These are phyloP conservation scores for Cavenderia fasciculata DNA, from an alignment of 78 protist genomes.

Conservation along the genomic window DNA sequence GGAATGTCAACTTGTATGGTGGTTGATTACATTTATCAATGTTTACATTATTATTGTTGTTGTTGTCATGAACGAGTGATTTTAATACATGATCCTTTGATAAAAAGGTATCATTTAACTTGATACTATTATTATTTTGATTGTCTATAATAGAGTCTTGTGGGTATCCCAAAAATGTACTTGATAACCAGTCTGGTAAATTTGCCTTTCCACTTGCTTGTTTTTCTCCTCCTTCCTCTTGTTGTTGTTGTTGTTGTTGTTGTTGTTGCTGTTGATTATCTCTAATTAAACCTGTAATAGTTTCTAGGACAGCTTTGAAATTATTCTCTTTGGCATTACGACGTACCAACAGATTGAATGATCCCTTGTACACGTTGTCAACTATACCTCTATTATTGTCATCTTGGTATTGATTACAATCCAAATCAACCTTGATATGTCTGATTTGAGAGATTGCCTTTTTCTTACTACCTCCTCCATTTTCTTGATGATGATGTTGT, in stretches of 20 bases:
- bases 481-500: neutral
- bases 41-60: neutral
- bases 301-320: constrained; percentile 91
- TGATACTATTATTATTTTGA: constrained; percentile 9
- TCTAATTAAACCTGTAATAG: constrained; percentile 88
- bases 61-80: no score
- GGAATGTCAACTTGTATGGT: constrained; percentile 18
- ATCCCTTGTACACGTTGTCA: neutral
- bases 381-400: no score
- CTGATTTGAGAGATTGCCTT: constrained; percentile 2
- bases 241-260: no score
- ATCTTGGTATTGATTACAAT: constrained; percentile 83
- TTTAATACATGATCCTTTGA: constrained; percentile 76
- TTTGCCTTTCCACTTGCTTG: constrained; percentile 1
- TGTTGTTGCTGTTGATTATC: no score
- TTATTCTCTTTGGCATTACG: constrained; percentile 92
- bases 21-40: neutral
- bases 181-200: constrained; percentile 95
- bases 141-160: constrained; percentile 20
- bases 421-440: constrained; percentile 79
- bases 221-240: no score
- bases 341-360: constrained; percentile 92
- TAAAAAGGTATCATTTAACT: constrained; percentile 91
- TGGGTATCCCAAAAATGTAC: constrained; percentile 92
- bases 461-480: neutral